Evolutionary conservation across 2,329 filamentous ascomycete species (phyloP).

Genomic region (Sarocladium oryzae): DNA sequence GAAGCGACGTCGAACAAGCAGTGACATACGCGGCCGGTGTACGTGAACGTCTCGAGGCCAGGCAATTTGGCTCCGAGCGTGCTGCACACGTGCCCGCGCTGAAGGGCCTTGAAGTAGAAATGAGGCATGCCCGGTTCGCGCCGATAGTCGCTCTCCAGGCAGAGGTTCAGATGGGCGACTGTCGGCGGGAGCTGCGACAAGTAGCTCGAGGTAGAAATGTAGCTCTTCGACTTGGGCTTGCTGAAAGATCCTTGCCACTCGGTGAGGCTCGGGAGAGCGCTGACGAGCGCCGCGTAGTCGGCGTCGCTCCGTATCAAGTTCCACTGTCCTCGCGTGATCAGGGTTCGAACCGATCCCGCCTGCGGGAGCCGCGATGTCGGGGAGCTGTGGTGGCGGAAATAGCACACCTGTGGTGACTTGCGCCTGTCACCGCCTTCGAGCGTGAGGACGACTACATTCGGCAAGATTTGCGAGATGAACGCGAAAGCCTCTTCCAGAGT

Average conservation of each 20-base stretch:
- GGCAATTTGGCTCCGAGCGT: conserved; percentile 55
- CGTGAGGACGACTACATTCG: conserved; percentile 59
- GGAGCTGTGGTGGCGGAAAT: conserved; percentile 22
- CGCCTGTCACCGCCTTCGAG: conserved; percentile 72
- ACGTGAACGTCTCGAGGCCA: conserved; percentile 60
- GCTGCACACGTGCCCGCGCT: conserved; percentile 58
- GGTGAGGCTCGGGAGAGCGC: conserved; percentile 58
- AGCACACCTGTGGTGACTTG: conserved; percentile 60
- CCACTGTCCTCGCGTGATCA: conserved; percentile 71
- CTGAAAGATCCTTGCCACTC: conserved; percentile 60
- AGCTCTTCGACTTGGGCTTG: conserved; percentile 68
- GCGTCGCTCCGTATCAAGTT: conserved; percentile 60
- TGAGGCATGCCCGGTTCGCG: conserved; percentile 55
- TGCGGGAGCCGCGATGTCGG: conserved; percentile 31
- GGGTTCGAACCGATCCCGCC: conserved; percentile 53
- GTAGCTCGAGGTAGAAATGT: conserved; percentile 61
- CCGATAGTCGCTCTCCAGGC: conserved; percentile 65
- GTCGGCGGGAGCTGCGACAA: conserved; percentile 47
- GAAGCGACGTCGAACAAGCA: conserved; percentile 58
- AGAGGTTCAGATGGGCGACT: conserved; percentile 59
- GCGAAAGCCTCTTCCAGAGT: conserved; percentile 63
- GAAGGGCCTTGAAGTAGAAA: conserved; percentile 54
- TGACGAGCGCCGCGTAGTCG: conserved; percentile 57
- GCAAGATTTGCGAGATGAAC: conserved; percentile 53
- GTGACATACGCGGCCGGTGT: conserved; percentile 66